phyloP scores from a whole-genome alignment of 495 filamentous ascomycete genomes.

The Penicillium nucicola region DNA sequence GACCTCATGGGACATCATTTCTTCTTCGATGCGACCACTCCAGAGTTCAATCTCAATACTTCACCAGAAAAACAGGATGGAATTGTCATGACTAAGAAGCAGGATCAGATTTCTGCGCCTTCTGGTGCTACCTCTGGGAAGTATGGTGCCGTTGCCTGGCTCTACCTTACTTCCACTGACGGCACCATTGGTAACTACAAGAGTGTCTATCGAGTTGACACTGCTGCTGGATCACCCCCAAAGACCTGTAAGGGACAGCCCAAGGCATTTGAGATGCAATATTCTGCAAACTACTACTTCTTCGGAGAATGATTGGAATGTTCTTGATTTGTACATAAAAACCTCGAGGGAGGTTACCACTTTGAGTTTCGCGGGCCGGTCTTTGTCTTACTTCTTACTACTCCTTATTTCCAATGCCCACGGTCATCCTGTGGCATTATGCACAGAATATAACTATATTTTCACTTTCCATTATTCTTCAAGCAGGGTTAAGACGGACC shows the following conservation, averaged over 20 bases:
- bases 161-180: conserved; percentile 45
- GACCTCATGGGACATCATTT: conserved; percentile 77
- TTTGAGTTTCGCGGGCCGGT: not conserved
- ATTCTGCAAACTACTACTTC: conserved; percentile 74
- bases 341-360: not conserved
- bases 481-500: conserved; percentile 25
- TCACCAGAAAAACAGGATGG: conserved; percentile 50
- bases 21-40: conserved; percentile 59
- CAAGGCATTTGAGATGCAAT: conserved; percentile 66
- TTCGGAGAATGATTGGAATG: conserved; percentile 37
- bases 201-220: conserved; percentile 82
- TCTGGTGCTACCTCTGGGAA: conserved; percentile 49
- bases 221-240: conserved; percentile 77
- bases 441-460: not conserved
- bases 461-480: not conserved
- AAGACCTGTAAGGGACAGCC: conserved; percentile 67
- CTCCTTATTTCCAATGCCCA: not conserved
- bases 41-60: conserved; percentile 77
- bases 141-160: conserved; percentile 60
- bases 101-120: conserved; percentile 55
- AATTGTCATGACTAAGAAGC: conserved; percentile 60
- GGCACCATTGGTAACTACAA: conserved; percentile 60
- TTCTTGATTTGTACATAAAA: conserved; percentile 13
- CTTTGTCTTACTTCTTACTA: not conserved
- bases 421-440: not conserved